Conservation (phyloP, 2,329 filamentous ascomycete species). For the Grosmannia huntii region DNA sequence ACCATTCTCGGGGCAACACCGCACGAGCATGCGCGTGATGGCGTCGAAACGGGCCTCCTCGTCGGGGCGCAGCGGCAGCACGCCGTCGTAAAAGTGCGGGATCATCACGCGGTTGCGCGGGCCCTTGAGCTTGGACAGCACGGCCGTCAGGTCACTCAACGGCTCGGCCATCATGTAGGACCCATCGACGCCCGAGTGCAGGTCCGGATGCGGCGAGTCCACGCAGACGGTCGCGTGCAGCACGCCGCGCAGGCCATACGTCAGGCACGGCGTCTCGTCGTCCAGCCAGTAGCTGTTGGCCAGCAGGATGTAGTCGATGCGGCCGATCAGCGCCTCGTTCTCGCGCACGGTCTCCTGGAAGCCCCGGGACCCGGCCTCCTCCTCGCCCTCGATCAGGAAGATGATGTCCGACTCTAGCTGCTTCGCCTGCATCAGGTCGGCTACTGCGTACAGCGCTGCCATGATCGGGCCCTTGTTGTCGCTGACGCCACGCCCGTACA, state of each 20-base stretch:
- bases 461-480: constrained; percentile 97
- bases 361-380: constrained; percentile 85
- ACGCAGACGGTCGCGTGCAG: constrained; percentile 86
- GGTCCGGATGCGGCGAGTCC: constrained; percentile 72
- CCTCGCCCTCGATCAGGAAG: constrained; percentile 92
- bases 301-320: constrained; percentile 85
- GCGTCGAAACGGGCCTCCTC: constrained; percentile 75
- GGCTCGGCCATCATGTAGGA: constrained; percentile 84
- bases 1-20: constrained; percentile 31
- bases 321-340: constrained; percentile 74
- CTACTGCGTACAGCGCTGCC: constrained; percentile 85
- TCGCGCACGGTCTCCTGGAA: constrained; percentile 72
- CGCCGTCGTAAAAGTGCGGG: constrained; percentile 77
- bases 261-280: constrained; percentile 87
- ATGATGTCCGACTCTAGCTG: constrained; percentile 75
- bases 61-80: constrained; percentile 59
- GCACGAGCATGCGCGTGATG: constrained; percentile 65
- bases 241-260: constrained; percentile 85
- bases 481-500: constrained; percentile 91
- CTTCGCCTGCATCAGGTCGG: constrained; percentile 77
- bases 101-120: constrained; percentile 70
- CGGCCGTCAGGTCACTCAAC: constrained; percentile 74
- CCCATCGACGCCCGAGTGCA: constrained; percentile 94
- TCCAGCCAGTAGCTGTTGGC: constrained; percentile 99
- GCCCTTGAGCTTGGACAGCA: constrained; percentile 73